Percentiles rank a stretch among this genome's conserved stretches.
These are phyloP conservation scores for Fomitopsis palustris DNA, from an alignment of 1,284 basidiomycete species.

Conservation along the genomic window DNA sequence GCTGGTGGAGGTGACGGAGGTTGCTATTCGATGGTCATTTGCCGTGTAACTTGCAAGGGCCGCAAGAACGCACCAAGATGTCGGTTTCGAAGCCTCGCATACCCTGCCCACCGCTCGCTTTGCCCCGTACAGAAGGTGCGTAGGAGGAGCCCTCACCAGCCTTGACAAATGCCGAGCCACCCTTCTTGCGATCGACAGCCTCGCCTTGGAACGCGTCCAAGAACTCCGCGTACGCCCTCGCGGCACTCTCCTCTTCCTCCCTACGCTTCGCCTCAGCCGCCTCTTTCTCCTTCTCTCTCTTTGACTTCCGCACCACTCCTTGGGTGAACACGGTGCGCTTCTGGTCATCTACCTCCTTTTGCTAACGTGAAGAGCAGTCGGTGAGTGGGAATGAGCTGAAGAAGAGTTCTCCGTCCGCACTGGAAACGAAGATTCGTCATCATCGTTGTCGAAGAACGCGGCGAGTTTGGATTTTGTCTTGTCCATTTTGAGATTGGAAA, in stretches of 20 bases:
- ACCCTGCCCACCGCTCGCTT: slow-evolving; percentile 17
- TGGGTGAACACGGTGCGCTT: slow-evolving; percentile 76
- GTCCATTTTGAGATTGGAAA: slow-evolving; percentile 54
- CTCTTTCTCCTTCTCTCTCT: slow-evolving; percentile 84
- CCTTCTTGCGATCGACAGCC: slow-evolving; percentile 45
- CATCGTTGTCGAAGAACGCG: slow-evolving; percentile 77
- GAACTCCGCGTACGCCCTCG: slow-evolving; percentile 82
- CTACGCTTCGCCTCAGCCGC: slow-evolving; percentile 83
- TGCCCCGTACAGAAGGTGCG: slow-evolving; percentile 35
- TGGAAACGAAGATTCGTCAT: slow-evolving; percentile 78
- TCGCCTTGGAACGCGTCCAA: slow-evolving; percentile 83
- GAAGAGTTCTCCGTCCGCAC: slow-evolving; percentile 71
- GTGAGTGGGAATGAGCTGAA: slow-evolving; percentile 55
- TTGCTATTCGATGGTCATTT: slow-evolving; percentile 27
- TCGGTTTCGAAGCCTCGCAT: slow-evolving; percentile 32
- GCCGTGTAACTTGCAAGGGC: not conserved
- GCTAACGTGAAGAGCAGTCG: slow-evolving; percentile 50
- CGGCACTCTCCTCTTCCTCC: slow-evolving; percentile 79
- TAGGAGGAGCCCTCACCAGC: slow-evolving; percentile 58
- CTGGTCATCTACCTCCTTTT: slow-evolving; percentile 74
- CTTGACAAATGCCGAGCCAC: slow-evolving; percentile 71
- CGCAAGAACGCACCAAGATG: slow-evolving; percentile 23
- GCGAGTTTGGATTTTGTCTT: slow-evolving; percentile 74
- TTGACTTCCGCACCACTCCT: slow-evolving; percentile 72
- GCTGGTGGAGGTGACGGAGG: slow-evolving; percentile 49